Evolutionary conservation across 2,329 filamentous ascomycete species (phyloP), one percentile per base, ranked within the genome.

Genomic region (Parafenestella ontariensis): DNA sequence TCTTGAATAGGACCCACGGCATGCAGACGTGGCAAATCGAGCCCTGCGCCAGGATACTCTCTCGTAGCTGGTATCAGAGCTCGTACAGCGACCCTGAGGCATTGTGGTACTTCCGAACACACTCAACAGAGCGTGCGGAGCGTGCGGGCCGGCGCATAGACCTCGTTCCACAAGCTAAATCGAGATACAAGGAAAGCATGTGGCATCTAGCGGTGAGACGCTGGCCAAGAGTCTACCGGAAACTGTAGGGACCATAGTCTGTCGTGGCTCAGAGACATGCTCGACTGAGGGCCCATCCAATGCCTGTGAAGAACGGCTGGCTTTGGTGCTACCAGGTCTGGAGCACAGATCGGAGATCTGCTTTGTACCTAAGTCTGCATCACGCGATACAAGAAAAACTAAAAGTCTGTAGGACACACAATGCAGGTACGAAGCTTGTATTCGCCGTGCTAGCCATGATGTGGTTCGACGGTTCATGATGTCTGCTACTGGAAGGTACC

Each of bases 181-280:
- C 17, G 20, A 34, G 11, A n/a, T 13, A 20, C 26, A 45, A 39
- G 21, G 13, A 39, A 18, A 37, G 24, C 15, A 46, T 49, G 42
- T 41, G 31, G 36, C 29, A 54, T 47, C 26, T 21, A 54, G 46
- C 43, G 43, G 47, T 45, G 37, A 37, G 11, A 37, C 13, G n/a
- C 28, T 21, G 26, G 7, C 10, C 18, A 17, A n/a, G n/a, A 37
- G 37, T 33, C 33, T 44, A 4, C 52, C 13, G 11, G 31, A 17
- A n/a, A 13, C 2, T 34, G 31, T n/a, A 34, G 31, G 31, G 31
- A 5, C 17, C 31, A 34, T 34, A 5, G 13, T 31, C 15, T 37
- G 4, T 20, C 34, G 15, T 6, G 34, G 5, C 31, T 17, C 36
- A 40, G 40, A 28, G 13, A 42, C 40, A 4, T 24, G 1, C 3